Conservation (phyloP, 306 rosid genomes). For the Carpinus fangiana region DNA sequence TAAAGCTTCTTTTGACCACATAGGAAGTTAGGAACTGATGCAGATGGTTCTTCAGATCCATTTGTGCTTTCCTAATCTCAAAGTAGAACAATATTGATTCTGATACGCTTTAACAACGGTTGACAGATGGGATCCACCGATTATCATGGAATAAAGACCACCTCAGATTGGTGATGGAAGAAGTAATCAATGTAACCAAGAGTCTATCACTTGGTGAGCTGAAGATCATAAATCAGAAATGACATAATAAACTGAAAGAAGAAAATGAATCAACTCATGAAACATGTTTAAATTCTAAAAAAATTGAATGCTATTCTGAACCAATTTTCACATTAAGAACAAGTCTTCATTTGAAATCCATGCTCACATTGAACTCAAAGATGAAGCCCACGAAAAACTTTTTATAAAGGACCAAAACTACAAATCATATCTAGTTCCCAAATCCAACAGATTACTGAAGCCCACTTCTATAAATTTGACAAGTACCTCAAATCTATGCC, state of each 20-base stretch:
- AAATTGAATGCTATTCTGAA: neutral
- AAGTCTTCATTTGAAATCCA: neutral
- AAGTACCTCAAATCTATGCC: neutral
- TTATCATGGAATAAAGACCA: neutral
- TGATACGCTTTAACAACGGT: neutral
- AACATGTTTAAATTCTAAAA: neutral
- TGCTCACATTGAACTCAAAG: neutral
- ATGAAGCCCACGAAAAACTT: neutral
- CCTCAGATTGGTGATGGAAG: neutral
- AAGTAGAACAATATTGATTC: neutral
- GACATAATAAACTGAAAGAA: neutral
- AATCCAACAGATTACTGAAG: neutral
- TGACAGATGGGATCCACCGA: neutral
- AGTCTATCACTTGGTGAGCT: neutral
- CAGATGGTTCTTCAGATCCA: neutral
- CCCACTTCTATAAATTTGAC: neutral
- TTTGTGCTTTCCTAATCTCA: neutral
- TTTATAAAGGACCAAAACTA: neutral
- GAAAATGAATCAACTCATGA: neutral
- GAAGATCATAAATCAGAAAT: conserved; percentile 1
- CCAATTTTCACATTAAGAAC: neutral
- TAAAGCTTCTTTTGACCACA: neutral
- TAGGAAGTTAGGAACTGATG: neutral
- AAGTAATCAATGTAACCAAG: neutral
- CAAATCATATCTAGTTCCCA: neutral